Evolutionary conservation across 2,329 filamentous ascomycete species (phyloP).

Genomic region (Exophiala dermatitidis): DNA sequence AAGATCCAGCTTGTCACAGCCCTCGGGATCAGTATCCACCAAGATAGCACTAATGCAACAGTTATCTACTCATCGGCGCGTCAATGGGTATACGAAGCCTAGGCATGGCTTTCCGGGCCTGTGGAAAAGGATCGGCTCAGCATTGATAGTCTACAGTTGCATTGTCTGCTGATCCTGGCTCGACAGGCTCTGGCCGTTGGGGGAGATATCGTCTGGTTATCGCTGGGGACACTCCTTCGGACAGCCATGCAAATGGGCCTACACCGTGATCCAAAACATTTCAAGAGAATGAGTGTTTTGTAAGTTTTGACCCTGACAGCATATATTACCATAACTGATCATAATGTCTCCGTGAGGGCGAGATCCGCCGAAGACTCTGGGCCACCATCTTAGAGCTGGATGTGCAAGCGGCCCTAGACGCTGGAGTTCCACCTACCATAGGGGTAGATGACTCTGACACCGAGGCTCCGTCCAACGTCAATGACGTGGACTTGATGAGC

Average conservation of each 20-base stretch:
- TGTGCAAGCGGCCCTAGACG: conserved; percentile 31
- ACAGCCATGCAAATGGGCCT: conserved; percentile 32
- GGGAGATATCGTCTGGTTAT: conserved; percentile 33
- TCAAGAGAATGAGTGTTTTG: conserved; percentile 20
- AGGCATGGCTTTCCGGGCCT: conserved; percentile 34
- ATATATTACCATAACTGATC: not conserved
- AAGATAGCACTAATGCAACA: not conserved
- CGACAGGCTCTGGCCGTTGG: conserved; percentile 31
- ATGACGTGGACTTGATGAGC: conserved; percentile 31
- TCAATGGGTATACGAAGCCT: conserved; percentile 31
- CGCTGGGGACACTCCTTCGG: conserved; percentile 28
- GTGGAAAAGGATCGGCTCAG: conserved; percentile 29
- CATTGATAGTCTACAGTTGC: conserved; percentile 32
- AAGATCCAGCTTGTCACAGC: conserved; percentile 34
- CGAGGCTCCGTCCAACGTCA: conserved; percentile 34
- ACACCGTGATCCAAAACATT: conserved; percentile 29
- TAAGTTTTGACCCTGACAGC: not conserved
- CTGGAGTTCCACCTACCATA: conserved; percentile 30
- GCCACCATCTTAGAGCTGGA: conserved; percentile 34
- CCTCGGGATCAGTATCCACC: conserved; percentile 26
- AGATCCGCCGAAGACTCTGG: conserved; percentile 32
- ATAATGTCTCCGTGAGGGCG: conserved; percentile 4
- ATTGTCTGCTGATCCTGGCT: conserved; percentile 33
- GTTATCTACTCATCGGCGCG: not conserved
- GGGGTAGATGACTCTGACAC: conserved; percentile 32